Percentiles rank a stretch among this genome's conserved stretches.
Conservation (phyloP, 257 asterid genomes). For the Solanum sejunctum region DNA sequence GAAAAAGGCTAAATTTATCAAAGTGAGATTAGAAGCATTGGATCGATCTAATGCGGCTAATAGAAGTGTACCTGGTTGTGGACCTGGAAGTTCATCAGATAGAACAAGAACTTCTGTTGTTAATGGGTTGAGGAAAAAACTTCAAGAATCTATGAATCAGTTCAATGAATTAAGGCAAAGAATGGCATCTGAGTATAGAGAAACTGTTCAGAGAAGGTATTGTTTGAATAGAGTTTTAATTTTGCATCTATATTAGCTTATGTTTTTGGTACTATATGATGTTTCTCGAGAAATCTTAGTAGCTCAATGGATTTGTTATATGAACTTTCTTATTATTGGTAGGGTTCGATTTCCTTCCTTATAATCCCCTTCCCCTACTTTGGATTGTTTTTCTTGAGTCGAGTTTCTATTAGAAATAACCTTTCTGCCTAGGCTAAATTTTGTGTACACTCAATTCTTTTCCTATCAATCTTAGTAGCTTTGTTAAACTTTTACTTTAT, state of each 20-base stretch:
- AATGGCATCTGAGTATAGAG: slow-evolving; percentile 46
- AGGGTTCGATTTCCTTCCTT: too few species aligned
- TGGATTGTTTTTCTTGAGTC: too few species aligned
- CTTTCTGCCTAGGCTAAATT: fast-evolving
- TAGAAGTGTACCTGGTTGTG: slow-evolving; percentile 50
- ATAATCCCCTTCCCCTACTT: too few species aligned
- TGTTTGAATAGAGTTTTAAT: not conserved
- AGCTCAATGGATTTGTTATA: not conserved
- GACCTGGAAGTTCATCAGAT: slow-evolving; percentile 62
- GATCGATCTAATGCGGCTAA: slow-evolving; percentile 55
- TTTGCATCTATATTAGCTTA: not conserved
- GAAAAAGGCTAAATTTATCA: slow-evolving; percentile 40
- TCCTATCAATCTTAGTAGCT: not conserved
- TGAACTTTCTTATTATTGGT: not conserved
- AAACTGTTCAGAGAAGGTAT: slow-evolving; percentile 45
- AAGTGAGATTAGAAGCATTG: slow-evolving; percentile 40
- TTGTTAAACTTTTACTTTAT: not conserved
- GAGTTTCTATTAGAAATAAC: too few species aligned
- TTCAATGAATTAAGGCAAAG: slow-evolving; percentile 46
- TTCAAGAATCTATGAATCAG: slow-evolving; percentile 44
- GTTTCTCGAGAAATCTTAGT: not conserved
- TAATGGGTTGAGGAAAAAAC: slow-evolving; percentile 52
- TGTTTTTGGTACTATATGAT: not conserved
- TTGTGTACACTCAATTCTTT: not conserved
- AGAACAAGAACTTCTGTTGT: slow-evolving; percentile 63